Evolutionary conservation across 2,329 filamentous ascomycete genomes (phyloP).

Genomic region (Ophiosphaerella herpotricha): DNA sequence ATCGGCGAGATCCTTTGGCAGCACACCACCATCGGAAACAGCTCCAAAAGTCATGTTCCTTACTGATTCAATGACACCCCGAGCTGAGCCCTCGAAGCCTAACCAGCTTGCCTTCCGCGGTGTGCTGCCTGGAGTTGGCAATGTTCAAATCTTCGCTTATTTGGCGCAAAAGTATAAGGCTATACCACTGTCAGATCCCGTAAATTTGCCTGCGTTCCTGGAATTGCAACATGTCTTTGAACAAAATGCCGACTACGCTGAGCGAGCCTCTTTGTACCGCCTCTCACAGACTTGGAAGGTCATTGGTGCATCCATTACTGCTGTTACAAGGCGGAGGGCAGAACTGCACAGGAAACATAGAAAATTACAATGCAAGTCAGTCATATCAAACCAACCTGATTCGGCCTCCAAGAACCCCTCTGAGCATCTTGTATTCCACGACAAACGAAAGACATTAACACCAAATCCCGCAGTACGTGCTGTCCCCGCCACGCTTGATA

Average conservation of each 20-base stretch:
- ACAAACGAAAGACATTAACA: slow-evolving; percentile 22
- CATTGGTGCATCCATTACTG: slow-evolving; percentile 55
- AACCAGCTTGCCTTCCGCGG: slow-evolving; percentile 57
- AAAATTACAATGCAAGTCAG: slow-evolving; percentile 25
- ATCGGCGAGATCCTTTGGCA: slow-evolving; percentile 58
- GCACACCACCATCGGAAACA: slow-evolving; percentile 57
- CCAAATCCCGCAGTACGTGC: slow-evolving; percentile 41
- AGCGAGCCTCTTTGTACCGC: slow-evolving; percentile 55
- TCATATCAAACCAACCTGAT: slow-evolving; percentile 13
- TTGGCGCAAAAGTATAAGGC: slow-evolving; percentile 52
- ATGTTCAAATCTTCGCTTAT: slow-evolving; percentile 47
- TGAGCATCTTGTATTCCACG: slow-evolving; percentile 25
- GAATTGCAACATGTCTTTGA: slow-evolving; percentile 52
- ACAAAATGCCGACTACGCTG: slow-evolving; percentile 59
- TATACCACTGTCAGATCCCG: slow-evolving; percentile 45
- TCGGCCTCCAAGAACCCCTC: slow-evolving; percentile 11
- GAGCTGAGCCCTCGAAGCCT: slow-evolving; percentile 45
- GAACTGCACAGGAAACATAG: slow-evolving; percentile 36
- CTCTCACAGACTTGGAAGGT: slow-evolving; percentile 65
- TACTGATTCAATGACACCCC: slow-evolving; percentile 55
- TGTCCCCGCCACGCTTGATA: slow-evolving; percentile 38
- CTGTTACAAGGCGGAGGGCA: slow-evolving; percentile 52
- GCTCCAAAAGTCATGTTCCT: slow-evolving; percentile 55
- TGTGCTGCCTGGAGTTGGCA: slow-evolving; percentile 50
- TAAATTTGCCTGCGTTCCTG: slow-evolving; percentile 43